Base-by-base conservation (phyloP, 176 grass and related monocot species). In the Hyparrhenia diplandra region DNA sequence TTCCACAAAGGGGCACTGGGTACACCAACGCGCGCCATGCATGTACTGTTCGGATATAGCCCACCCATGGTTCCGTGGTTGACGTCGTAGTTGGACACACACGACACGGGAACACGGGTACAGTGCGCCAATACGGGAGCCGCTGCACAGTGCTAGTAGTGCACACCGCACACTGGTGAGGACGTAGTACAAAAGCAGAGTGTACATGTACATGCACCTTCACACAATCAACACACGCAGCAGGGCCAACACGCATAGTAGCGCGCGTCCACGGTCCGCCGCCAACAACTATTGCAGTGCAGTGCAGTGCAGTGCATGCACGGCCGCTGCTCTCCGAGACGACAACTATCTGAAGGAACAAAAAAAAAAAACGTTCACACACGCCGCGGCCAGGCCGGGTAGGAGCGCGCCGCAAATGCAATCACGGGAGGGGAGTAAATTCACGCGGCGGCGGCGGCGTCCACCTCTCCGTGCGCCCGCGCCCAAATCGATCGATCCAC, bases 401-500 rank as follows among this genome's bases (percentile, higher is more conserved):
- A 75, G 81, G 69, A 31, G 32, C 67, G 67, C 43, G 29, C 35
- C 20, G 69, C 76, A 64, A 80, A 84, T 88, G 87, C n/a, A 20
- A 51, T 88, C 87, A 88, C 87, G 81, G 84, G 87, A 81, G 80
- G 31, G 4, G 31, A 32, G 69, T 84, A 80, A 84, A 69, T 55
- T 0, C 12, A 45, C 42, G 42, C 42, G n/a, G 36, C 11, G 66
- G 34, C 23, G n/a, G 36, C 40, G 37, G 8, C 64, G 12, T 29
- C 52, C 32, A 39, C 37, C n/a, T n/a, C 37, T 10, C 37, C 37
- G 37, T 9, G 37, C 35, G 2, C 35, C 35, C 35, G 5, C 35
- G 35, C 35, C 32, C 32, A 34, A 34, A 34, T 34, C 32, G n/a
- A n/a, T n/a, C n/a, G n/a, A n/a, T n/a, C n/a, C n/a, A n/a, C n/a